phyloP scores from a whole-genome alignment of 768 basidiomycete species.

The Psilocybe tampanensis region DNA sequence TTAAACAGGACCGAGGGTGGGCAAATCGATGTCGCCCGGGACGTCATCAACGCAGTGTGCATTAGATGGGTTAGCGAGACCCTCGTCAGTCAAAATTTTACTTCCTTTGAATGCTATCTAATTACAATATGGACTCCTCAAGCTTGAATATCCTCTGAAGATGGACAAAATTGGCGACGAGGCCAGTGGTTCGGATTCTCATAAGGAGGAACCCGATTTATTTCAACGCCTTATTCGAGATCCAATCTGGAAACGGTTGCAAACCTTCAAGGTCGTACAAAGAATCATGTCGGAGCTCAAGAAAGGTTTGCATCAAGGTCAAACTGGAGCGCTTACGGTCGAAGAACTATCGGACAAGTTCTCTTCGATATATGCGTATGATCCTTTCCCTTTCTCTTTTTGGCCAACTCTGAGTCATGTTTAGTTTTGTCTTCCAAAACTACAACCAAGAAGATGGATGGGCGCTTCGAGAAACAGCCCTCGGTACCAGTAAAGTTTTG shows the following conservation, averaged over 20 bases:
- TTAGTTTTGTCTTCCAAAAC: constrained; percentile 25
- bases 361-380: not conserved
- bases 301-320: not conserved
- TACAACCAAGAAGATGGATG: constrained; percentile 24
- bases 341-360: not conserved
- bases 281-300: not conserved
- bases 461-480: constrained; percentile 16
- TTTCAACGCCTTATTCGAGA: not conserved
- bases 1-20: not conserved
- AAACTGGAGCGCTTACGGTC: not conserved
- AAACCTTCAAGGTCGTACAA: not conserved
- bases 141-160: not conserved
- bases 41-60: constrained; percentile 28
- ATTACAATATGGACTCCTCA: not conserved
- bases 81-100: constrained; percentile 18
- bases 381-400: not conserved
- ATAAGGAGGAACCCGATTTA: not conserved
- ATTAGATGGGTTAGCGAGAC: constrained; percentile 29
- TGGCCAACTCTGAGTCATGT: not conserved
- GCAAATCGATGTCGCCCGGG: constrained; percentile 22
- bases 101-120: not conserved
- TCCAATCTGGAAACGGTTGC: not conserved
- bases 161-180: not conserved
- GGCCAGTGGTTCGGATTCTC: not conserved
- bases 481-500: constrained; percentile 12